These are phyloP conservation scores for Zanthoxylum bungeanum DNA, from an alignment of 345 rosid species.

Conservation along the genomic window DNA sequence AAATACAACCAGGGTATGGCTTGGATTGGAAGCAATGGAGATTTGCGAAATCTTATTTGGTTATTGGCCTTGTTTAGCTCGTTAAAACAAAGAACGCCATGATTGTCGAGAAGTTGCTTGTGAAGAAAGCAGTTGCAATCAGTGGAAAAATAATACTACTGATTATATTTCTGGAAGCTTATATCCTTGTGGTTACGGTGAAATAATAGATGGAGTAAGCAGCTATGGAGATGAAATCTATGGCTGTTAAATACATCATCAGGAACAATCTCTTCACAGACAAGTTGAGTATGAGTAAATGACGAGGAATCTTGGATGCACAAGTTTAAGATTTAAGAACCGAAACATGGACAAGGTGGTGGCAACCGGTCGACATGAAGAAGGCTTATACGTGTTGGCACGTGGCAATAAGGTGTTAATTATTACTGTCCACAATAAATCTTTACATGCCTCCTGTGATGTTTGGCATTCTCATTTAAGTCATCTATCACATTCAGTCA, in stretches of 20 bases:
- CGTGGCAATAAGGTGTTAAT: no score
- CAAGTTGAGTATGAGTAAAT: slow-evolving; percentile 24
- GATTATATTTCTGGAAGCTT: slow-evolving; percentile 72
- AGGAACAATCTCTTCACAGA: not conserved
- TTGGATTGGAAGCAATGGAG: slow-evolving; percentile 77
- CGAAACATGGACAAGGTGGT: no score
- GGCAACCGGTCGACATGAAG: no score
- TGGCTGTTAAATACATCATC: slow-evolving; percentile 21
- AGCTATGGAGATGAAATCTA: slow-evolving; percentile 10
- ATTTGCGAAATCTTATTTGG: slow-evolving; percentile 72
- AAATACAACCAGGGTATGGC: slow-evolving; percentile 66
- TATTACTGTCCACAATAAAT: no score
- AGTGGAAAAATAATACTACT: slow-evolving; percentile 58
- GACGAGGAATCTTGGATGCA: slow-evolving; percentile 9
- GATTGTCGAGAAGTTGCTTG: slow-evolving; percentile 14
- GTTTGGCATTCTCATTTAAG: no score
- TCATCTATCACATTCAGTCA: no score
- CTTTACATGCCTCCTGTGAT: no score
- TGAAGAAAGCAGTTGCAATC: slow-evolving; percentile 25
- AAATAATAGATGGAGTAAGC: slow-evolving; percentile 14
- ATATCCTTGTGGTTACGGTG: slow-evolving; percentile 50
- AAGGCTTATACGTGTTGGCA: no score
- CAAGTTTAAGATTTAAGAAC: not conserved
- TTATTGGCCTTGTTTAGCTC: slow-evolving; percentile 66
- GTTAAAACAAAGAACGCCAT: slow-evolving; percentile 27